Percentiles rank a stretch among this genome's conserved stretches.
Evolutionary conservation across 495 filamentous ascomycete genomes (phyloP).

Genomic region (Venustampulla echinocandica): DNA sequence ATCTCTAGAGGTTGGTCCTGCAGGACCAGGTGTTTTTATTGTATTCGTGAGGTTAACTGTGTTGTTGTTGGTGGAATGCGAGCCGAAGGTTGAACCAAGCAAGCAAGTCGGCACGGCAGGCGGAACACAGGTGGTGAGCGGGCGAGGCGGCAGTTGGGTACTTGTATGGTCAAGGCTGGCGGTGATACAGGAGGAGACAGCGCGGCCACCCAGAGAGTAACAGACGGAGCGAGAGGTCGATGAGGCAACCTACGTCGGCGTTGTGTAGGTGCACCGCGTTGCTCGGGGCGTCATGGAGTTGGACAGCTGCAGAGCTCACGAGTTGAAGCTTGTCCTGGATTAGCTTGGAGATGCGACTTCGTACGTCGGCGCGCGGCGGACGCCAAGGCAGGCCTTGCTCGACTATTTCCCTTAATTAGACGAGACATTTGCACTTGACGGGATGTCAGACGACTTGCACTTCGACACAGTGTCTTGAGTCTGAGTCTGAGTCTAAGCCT

Average conservation of each 20-base stretch:
- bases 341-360: too few relatives aligned
- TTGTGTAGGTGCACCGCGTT: neutral
- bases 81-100: constrained; percentile 15
- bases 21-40: constrained; percentile 18
- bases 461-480: too few relatives aligned
- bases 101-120: constrained; percentile 3
- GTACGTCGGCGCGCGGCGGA: too few relatives aligned
- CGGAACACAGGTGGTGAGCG: neutral
- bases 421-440: too few relatives aligned
- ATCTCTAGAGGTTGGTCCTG: constrained; percentile 26
- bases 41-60: constrained; percentile 17
- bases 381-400: too few relatives aligned
- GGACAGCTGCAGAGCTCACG: too few relatives aligned
- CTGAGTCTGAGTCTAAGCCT: too few relatives aligned
- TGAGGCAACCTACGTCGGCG: neutral
- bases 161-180: neutral
- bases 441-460: too few relatives aligned
- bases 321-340: too few relatives aligned
- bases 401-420: too few relatives aligned
- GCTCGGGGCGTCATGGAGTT: too few relatives aligned
- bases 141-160: neutral
- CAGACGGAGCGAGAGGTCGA: neutral
- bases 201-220: neutral
- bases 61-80: constrained; percentile 10
- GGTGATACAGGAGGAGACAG: neutral